These are phyloP conservation scores for Coemansia biformis DNA, from an alignment of 192 early-diverging fungal genomes.

Conservation along the genomic window DNA sequence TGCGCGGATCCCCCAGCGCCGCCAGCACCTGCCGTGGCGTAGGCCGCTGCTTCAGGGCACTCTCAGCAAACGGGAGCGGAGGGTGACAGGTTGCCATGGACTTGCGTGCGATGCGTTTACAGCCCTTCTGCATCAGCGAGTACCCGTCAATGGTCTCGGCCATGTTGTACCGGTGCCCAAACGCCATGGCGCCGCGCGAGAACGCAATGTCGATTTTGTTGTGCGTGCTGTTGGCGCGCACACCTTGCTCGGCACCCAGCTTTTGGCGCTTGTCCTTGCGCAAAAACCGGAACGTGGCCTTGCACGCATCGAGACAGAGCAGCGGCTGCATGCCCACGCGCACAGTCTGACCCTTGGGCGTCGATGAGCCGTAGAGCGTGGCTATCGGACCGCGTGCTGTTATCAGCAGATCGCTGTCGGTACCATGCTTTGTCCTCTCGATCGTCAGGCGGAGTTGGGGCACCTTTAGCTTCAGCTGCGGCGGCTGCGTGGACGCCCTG, in stretches of 20 bases:
- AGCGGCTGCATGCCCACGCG: slow-evolving; percentile 26
- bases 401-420: slow-evolving; percentile 24
- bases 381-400: slow-evolving; percentile 23
- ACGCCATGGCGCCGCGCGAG: slow-evolving; percentile 35
- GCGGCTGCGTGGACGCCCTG: slow-evolving; percentile 12
- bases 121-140: slow-evolving; percentile 44
- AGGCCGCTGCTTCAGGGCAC: slow-evolving; percentile 10
- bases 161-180: slow-evolving; percentile 49
- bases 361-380: slow-evolving; percentile 41
- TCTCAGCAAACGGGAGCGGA: slow-evolving; percentile 16
- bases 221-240: slow-evolving; percentile 42
- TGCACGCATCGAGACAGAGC: slow-evolving; percentile 31
- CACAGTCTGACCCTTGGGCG: slow-evolving; percentile 21
- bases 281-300: slow-evolving; percentile 19
- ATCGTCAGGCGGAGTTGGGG: slow-evolving; percentile 25
- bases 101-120: slow-evolving; percentile 48
- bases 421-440: slow-evolving; percentile 17
- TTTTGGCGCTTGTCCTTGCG: slow-evolving; percentile 29
- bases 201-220: slow-evolving; percentile 40
- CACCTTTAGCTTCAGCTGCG: slow-evolving; percentile 35
- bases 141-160: slow-evolving; percentile 49
- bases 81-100: slow-evolving; percentile 29
- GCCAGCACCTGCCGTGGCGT: slow-evolving; percentile 25
- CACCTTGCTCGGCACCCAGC: slow-evolving; percentile 29
- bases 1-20: slow-evolving; percentile 32